Percentiles rank a stretch among this genome's conserved stretches.
Conservation (phyloP, 208 protist species). For the Strigomonas galati region DNA sequence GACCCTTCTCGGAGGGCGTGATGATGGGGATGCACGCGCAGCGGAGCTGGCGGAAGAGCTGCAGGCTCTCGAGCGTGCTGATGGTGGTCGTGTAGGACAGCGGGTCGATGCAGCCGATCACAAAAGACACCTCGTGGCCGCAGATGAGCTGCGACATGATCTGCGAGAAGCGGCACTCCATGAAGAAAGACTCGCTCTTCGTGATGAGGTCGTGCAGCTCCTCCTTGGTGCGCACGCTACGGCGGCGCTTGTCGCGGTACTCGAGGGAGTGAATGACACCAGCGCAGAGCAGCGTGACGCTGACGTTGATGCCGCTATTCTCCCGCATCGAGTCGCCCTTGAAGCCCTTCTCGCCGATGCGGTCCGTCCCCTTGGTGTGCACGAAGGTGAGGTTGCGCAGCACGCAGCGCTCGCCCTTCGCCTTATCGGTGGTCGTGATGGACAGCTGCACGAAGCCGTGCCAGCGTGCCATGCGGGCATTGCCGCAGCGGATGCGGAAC, state of each 20-base stretch:
- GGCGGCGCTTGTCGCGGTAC: slow-evolving; percentile 56
- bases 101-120: slow-evolving; percentile 79
- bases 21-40: slow-evolving; percentile 58
- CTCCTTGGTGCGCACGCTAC: slow-evolving; percentile 32
- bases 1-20: slow-evolving; percentile 68
- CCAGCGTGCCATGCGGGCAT: slow-evolving; percentile 63
- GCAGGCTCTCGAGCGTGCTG: slow-evolving; percentile 83
- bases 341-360: slow-evolving; percentile 62
- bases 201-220: slow-evolving; percentile 66
- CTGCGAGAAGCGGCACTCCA: slow-evolving; percentile 88
- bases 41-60: slow-evolving; percentile 69
- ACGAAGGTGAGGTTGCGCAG: slow-evolving; percentile 83
- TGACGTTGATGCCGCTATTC: slow-evolving; percentile 79
- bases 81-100: slow-evolving; percentile 73
- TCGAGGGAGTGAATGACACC: slow-evolving; percentile 84
- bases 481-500: slow-evolving; percentile 43
- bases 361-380: slow-evolving; percentile 84
- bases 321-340: slow-evolving; percentile 45
- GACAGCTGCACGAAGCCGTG: slow-evolving; percentile 85
- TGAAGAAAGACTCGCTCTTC: slow-evolving; percentile 88
- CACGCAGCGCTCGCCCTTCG: slow-evolving; percentile 44
- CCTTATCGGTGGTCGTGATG: slow-evolving; percentile 68
- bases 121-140: slow-evolving; percentile 81
- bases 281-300: slow-evolving; percentile 71
- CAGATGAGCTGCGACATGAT: slow-evolving; percentile 86